A percentile compares a stretch with the other conserved stretches of the same genome.
Evolutionary conservation across 768 basidiomycete genomes (phyloP).

Genomic region (Fistulinella prunicolor): DNA sequence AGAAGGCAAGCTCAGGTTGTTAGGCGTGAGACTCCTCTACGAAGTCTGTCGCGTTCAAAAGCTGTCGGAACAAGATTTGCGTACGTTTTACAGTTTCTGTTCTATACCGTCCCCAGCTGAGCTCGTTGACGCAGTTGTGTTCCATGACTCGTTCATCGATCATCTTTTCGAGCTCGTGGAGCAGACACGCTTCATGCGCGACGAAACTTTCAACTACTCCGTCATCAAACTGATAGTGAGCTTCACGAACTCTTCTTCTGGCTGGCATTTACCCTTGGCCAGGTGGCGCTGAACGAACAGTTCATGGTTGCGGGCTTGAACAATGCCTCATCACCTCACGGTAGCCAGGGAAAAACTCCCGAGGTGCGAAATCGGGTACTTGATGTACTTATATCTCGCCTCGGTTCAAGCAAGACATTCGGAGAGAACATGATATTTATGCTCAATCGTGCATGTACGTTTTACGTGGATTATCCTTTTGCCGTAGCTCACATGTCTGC

Average conservation of each 20-base stretch:
- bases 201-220: slow-evolving; percentile 93
- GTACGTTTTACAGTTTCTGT: slow-evolving; percentile 41
- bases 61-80: slow-evolving; percentile 70
- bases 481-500: slow-evolving; percentile 4
- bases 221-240: slow-evolving; percentile 92
- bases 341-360: slow-evolving; percentile 27
- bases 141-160: slow-evolving; percentile 82
- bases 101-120: slow-evolving; percentile 2
- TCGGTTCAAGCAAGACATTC: slow-evolving; percentile 89
- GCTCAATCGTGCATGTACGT: slow-evolving; percentile 90
- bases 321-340: slow-evolving; percentile 21
- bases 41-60: slow-evolving; percentile 93
- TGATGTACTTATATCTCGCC: slow-evolving; percentile 75
- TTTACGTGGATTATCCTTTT: neutral
- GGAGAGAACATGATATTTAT: slow-evolving; percentile 99
- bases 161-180: slow-evolving; percentile 92
- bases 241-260: slow-evolving; percentile 2
- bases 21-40: slow-evolving; percentile 77
- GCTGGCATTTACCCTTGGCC: slow-evolving; percentile 9
- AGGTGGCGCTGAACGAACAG: slow-evolving; percentile 96
- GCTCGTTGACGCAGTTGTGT: slow-evolving; percentile 51
- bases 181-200: slow-evolving; percentile 79
- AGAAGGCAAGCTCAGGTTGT: slow-evolving; percentile 73
- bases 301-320: slow-evolving; percentile 89
- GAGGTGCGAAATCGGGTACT: slow-evolving; percentile 76